These are phyloP conservation scores for Sclerotinia sclerotiorum DNA, from an alignment of 2,329 filamentous ascomycete species.

Conservation along the genomic window DNA sequence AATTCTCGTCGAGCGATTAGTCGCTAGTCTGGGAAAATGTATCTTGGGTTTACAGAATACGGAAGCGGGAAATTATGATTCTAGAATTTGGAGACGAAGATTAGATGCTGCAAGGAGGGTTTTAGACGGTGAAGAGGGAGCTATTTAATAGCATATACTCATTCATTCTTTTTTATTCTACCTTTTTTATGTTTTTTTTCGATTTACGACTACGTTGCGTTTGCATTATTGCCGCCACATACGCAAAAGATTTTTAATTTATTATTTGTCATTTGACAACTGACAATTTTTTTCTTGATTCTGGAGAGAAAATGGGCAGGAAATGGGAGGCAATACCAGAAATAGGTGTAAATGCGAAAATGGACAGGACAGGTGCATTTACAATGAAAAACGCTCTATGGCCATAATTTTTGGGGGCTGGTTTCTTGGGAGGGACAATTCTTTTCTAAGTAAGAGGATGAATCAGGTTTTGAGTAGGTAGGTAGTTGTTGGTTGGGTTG, in stretches of 20 bases:
- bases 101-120: conserved; percentile 73
- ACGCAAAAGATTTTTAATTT: neutral
- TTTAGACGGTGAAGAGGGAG: conserved; percentile 65
- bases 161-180: neutral
- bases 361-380: neutral
- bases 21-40: conserved; percentile 60
- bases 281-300: neutral
- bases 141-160: conserved; percentile 27
- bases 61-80: conserved; percentile 55
- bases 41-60: conserved; percentile 58
- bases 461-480: neutral
- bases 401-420: neutral
- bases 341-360: neutral
- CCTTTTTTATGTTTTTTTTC: neutral
- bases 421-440: neutral
- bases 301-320: neutral
- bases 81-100: conserved; percentile 64
- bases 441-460: neutral
- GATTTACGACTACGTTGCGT: neutral
- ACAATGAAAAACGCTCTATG: neutral
- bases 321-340: neutral
- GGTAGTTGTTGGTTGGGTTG: neutral
- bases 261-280: neutral
- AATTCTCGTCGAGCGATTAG: conserved; percentile 58
- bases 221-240: neutral